Evolutionary conservation across 2,329 filamentous ascomycete species (phyloP).

Genomic region (Botrytis sinoallii): DNA sequence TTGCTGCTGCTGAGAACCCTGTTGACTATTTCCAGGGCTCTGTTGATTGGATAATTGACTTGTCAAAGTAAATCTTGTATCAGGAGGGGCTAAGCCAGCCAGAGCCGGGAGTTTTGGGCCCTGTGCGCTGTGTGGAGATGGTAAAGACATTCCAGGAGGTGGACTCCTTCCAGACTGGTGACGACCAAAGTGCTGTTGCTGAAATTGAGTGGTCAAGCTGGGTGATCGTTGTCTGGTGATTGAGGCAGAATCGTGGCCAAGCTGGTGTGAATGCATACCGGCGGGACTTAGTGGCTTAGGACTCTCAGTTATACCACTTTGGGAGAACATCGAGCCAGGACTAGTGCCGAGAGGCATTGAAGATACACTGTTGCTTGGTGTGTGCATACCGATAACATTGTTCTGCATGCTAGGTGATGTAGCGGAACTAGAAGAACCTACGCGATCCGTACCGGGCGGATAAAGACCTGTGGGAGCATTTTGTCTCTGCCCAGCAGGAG

Average conservation of each 20-base stretch:
- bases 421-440: constrained; percentile 47
- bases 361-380: constrained; percentile 49
- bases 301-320: constrained; percentile 76
- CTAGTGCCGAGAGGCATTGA: constrained; percentile 47
- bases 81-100: constrained; percentile 36
- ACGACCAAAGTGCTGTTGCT: constrained; percentile 61
- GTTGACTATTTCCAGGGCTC: constrained; percentile 24
- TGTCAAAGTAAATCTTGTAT: constrained; percentile 36
- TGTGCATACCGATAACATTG: constrained; percentile 42
- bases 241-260: constrained; percentile 52
- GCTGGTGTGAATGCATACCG: constrained; percentile 47
- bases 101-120: constrained; percentile 37
- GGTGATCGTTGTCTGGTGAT: constrained; percentile 60
- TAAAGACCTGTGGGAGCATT: constrained; percentile 53
- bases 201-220: constrained; percentile 62
- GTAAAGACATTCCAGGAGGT: constrained; percentile 35
- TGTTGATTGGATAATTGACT: constrained; percentile 34
- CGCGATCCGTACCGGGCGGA: constrained; percentile 58
- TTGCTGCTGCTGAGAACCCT: constrained; percentile 27
- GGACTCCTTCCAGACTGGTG: constrained; percentile 55
- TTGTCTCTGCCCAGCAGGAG: constrained; percentile 58
- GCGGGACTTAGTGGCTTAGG: constrained; percentile 75
- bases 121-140: constrained; percentile 34
- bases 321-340: constrained; percentile 58
- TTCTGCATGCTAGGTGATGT: constrained; percentile 50